phyloP scores from a whole-genome alignment of 2,329 filamentous ascomycete species.

The Dryadomyces quercus-mongolicae region DNA sequence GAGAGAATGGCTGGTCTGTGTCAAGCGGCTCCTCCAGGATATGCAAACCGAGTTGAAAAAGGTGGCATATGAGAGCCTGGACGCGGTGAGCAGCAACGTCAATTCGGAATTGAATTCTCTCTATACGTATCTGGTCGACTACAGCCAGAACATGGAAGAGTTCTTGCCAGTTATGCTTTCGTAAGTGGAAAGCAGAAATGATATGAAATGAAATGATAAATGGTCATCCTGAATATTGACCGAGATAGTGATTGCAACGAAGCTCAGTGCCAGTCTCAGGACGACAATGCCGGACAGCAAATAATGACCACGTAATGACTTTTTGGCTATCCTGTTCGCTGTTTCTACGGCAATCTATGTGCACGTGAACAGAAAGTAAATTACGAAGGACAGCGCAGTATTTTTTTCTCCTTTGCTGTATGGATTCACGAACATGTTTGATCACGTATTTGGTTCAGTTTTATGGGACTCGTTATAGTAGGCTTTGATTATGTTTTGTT shows the following conservation, averaged over 20 bases:
- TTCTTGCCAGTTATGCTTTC: neutral
- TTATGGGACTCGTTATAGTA: no score
- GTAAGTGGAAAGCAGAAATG: neutral
- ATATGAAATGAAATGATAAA: no score
- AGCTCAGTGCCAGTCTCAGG: neutral
- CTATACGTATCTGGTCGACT: neutral
- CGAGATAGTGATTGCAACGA: neutral
- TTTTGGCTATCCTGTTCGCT: neutral
- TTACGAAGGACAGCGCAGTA: no score
- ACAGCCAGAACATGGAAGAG: neutral
- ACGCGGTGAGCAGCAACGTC: neutral
- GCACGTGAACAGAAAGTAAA: no score
- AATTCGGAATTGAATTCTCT: neutral
- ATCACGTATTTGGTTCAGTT: no score
- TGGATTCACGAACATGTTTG: no score
- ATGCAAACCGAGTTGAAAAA: neutral
- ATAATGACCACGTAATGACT: neutral
- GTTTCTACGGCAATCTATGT: no score
- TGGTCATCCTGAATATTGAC: no score
- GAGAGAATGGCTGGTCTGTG: neutral
- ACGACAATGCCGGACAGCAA: neutral
- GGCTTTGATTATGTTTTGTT: no score
- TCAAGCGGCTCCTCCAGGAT: neutral
- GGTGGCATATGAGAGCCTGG: neutral
- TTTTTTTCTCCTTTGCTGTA: no score